These are phyloP conservation scores for Podosphaera aphanis DNA, from an alignment of 2,329 filamentous ascomycete species.

Conservation along the genomic window DNA sequence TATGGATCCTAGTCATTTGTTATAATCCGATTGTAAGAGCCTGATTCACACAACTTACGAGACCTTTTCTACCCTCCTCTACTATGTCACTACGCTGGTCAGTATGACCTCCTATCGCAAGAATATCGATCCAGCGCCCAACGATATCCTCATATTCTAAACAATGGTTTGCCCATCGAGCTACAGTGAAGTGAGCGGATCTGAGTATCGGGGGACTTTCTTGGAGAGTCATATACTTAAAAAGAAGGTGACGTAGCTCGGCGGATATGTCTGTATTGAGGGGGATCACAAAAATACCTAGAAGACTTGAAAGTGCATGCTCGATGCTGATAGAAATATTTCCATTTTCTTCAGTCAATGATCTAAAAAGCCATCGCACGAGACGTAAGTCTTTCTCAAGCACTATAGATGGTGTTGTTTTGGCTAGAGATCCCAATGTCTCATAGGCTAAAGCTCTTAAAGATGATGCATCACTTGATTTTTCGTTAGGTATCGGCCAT, in stretches of 20 bases:
- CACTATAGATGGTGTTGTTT: constrained; percentile 35
- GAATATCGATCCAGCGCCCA: constrained; percentile 69
- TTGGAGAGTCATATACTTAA: constrained; percentile 39
- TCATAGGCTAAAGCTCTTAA: constrained; percentile 71
- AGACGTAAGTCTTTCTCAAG: constrained; percentile 26
- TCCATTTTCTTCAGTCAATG: constrained; percentile 57
- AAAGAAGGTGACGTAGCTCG: constrained; percentile 27
- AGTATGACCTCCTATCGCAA: constrained; percentile 45
- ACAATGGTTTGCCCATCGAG: constrained; percentile 78
- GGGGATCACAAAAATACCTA: constrained; percentile 27
- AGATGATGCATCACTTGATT: constrained; percentile 34
- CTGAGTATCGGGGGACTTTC: constrained; percentile 31
- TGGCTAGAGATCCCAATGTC: constrained; percentile 61
- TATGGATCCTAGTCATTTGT: constrained; percentile 26
- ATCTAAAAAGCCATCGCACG: constrained; percentile 60
- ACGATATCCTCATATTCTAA: constrained; percentile 56
- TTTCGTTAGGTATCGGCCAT: constrained; percentile 47
- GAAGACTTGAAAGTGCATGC: constrained; percentile 58
- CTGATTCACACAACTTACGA: constrained; percentile 31
- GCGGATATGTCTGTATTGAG: constrained; percentile 17
- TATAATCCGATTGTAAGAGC: neutral
- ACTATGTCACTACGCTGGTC: constrained; percentile 59
- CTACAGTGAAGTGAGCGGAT: constrained; percentile 57
- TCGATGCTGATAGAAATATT: constrained; percentile 70
- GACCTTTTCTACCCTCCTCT: constrained; percentile 72